Percentiles rank a stretch among this genome's conserved stretches.
phyloP scores from a whole-genome alignment of 2,329 filamentous ascomycete genomes.

The Trichophaea hybrida region DNA sequence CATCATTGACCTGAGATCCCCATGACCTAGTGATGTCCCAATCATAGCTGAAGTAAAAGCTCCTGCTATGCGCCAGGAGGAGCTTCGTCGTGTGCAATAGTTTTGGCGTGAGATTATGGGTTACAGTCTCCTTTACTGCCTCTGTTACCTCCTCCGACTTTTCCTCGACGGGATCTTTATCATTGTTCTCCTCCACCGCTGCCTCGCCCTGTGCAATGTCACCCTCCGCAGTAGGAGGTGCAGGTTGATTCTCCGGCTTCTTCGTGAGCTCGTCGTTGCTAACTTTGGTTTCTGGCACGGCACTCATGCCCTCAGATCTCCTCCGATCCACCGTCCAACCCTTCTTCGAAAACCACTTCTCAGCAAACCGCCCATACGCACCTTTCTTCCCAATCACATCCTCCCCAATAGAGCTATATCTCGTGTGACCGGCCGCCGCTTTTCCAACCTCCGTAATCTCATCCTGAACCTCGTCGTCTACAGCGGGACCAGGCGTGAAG shows the following conservation, averaged over 20 bases:
- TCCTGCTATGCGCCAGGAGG: constrained; percentile 54
- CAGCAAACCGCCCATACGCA: constrained; percentile 75
- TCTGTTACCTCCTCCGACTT: constrained; percentile 20
- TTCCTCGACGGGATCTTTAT: constrained; percentile 1
- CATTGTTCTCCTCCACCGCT: constrained; percentile 24
- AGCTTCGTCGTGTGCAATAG: constrained; percentile 70
- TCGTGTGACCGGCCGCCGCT: constrained; percentile 19
- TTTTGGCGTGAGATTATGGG: constrained; percentile 58
- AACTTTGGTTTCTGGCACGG: constrained; percentile 31
- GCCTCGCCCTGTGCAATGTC: constrained; percentile 26
- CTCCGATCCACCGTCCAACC: constrained; percentile 64
- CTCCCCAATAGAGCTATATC: constrained; percentile 40
- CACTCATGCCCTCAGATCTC: constrained; percentile 53
- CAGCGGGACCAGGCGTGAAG: constrained; percentile 19
- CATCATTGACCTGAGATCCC: constrained; percentile 31
- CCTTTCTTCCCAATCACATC: constrained; percentile 76
- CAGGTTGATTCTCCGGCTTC: constrained; percentile 26
- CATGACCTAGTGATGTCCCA: constrained; percentile 68
- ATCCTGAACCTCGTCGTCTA: constrained; percentile 30
- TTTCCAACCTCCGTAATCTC: constrained; percentile 19
- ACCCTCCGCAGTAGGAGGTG: constrained; percentile 2
- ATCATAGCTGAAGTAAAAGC: constrained; percentile 93
- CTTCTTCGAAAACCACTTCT: constrained; percentile 77
- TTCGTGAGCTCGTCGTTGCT: constrained; percentile 17
- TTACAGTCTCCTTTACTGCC: constrained; percentile 30